phyloP scores from a whole-genome alignment of 495 filamentous ascomycete species.

The Aspergillus sparsus region DNA sequence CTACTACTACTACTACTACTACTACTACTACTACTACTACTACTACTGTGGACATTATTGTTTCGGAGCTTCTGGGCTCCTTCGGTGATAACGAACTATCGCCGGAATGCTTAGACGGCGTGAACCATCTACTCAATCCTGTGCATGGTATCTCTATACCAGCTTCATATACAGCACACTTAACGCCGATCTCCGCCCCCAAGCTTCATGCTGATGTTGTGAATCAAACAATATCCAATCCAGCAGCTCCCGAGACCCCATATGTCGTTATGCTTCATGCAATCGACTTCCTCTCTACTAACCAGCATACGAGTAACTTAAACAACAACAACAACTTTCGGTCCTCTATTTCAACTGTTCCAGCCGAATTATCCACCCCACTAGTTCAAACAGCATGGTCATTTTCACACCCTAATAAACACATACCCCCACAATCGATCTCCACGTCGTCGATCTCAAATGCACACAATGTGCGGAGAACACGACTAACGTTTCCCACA shows the following conservation, averaged over 20 bases:
- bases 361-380: conserved; percentile 36
- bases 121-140: conserved; percentile 79
- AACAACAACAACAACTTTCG: conserved; percentile 24
- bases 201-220: conserved; percentile 79
- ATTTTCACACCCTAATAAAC: conserved; percentile 48
- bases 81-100: conserved; percentile 91
- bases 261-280: conserved; percentile 94
- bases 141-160: conserved; percentile 90
- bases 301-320: conserved; percentile 30
- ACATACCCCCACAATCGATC: conserved; percentile 40
- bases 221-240: conserved; percentile 58
- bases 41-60: conserved; percentile 82
- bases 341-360: conserved; percentile 33
- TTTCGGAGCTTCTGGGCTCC: conserved; percentile 91
- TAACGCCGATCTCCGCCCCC: conserved; percentile 89
- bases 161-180: conserved; percentile 83
- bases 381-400: conserved; percentile 51
- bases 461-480: conserved; percentile 81
- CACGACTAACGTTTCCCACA: conserved; percentile 70
- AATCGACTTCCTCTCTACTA: conserved; percentile 71
- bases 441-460: conserved; percentile 57
- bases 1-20: conserved; percentile 54
- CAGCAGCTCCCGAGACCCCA: conserved; percentile 74
- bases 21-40: conserved; percentile 53
- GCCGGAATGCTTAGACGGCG: conserved; percentile 86